Evolutionary conservation across 192 early-diverging fungal species (phyloP).

Genomic region (Spizellomyces sp.): DNA sequence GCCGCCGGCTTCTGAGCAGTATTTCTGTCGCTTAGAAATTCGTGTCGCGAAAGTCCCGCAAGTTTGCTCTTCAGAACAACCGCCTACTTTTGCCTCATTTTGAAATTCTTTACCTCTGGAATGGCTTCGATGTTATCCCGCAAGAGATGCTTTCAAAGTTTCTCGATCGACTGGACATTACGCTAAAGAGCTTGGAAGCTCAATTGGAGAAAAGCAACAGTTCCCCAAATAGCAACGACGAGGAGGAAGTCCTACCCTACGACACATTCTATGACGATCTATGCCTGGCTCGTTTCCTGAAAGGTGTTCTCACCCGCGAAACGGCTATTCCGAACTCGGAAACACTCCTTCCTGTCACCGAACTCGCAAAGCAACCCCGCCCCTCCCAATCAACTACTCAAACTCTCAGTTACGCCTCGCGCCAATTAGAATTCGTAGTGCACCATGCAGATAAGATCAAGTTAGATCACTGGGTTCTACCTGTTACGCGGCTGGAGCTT

Average conservation of each 20-base stretch:
- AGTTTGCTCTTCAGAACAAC: constrained; percentile 67
- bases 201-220: constrained; percentile 10
- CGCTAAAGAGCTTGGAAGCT: constrained; percentile 48
- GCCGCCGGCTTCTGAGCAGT: no score
- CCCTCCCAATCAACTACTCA: background rate
- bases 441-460: constrained; percentile 37
- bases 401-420: constrained; percentile 27
- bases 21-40: constrained; percentile 57
- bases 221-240: background rate
- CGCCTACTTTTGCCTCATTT: constrained; percentile 73
- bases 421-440: constrained; percentile 34
- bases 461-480: constrained; percentile 55
- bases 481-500: constrained; percentile 52
- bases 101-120: constrained; percentile 75
- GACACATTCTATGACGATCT: constrained; percentile 76
- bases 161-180: constrained; percentile 47
- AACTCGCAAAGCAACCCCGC: background rate
- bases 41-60: constrained; percentile 79
- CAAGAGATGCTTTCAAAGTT: constrained; percentile 42
- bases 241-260: constrained; percentile 47
- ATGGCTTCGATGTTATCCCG: constrained; percentile 75
- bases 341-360: constrained; percentile 28
- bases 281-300: constrained; percentile 71
- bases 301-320: constrained; percentile 66
- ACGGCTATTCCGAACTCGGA: constrained; percentile 38